phyloP scores from a whole-genome alignment of 805 yeast genomes.

The Starmerella stellata region DNA sequence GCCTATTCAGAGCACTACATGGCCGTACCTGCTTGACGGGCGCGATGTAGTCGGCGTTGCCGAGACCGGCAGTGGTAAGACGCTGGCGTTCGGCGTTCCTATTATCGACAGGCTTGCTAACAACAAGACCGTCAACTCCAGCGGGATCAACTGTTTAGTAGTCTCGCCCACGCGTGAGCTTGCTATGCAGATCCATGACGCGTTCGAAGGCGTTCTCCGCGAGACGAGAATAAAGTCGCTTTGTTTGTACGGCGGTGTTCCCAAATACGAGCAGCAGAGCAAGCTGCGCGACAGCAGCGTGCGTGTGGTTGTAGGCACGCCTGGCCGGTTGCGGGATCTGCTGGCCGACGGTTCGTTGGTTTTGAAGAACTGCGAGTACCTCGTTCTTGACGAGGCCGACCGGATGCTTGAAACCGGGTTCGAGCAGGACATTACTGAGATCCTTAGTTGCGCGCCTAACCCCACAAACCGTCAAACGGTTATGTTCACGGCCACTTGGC shows the following conservation, averaged over 20 bases:
- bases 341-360: constrained; percentile 73
- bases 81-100: constrained; percentile 94
- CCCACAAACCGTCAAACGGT: constrained; percentile 57
- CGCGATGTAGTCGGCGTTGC: constrained; percentile 93
- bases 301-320: constrained; percentile 84
- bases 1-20: constrained; percentile 83
- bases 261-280: constrained; percentile 76
- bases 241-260: constrained; percentile 93
- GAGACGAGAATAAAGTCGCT: constrained; percentile 48
- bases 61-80: constrained; percentile 95
- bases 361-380: constrained; percentile 47
- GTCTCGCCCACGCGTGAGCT: constrained; percentile 95
- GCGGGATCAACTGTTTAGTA: constrained; percentile 55
- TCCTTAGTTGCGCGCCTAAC: constrained; percentile 41
- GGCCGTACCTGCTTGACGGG: constrained; percentile 72
- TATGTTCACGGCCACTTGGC: constrained; percentile 99
- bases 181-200: constrained; percentile 89
- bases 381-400: constrained; percentile 94
- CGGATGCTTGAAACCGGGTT: constrained; percentile 97
- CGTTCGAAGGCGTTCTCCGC: constrained; percentile 59
- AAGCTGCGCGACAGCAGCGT: constrained; percentile 36
- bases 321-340: constrained; percentile 89
- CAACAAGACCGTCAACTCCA: constrained; percentile 15
- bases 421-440: constrained; percentile 82
- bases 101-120: constrained; percentile 57